Conservation (phyloP, 2,329 filamentous ascomycete genomes). For the Leptographium wingfieldii region DNA sequence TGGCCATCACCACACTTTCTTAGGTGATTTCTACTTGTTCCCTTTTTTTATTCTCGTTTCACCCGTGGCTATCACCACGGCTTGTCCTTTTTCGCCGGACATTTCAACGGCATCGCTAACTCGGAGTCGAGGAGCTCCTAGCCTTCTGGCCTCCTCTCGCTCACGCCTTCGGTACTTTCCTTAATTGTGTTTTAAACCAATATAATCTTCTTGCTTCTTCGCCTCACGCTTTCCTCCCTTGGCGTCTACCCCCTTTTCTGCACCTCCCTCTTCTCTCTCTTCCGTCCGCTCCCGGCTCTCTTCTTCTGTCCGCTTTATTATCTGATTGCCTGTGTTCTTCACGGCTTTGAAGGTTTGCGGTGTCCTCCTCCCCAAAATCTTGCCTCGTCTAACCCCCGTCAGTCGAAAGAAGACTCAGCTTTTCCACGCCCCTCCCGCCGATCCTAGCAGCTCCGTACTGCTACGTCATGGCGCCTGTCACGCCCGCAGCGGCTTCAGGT, state of each 20-base stretch:
- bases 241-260: background rate
- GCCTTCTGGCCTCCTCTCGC: background rate
- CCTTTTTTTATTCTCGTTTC: background rate
- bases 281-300: background rate
- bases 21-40: background rate
- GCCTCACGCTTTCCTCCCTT: background rate
- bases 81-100: background rate
- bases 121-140: background rate
- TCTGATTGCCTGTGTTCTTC: background rate
- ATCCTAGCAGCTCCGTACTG: background rate
- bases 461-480: conserved; percentile 37
- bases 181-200: background rate
- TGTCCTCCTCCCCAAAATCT: background rate
- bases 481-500: conserved; percentile 45
- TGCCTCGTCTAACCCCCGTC: background rate
- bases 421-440: background rate
- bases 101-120: background rate
- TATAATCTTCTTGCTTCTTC: background rate
- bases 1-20: background rate
- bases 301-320: conserved; percentile 1
- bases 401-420: background rate
- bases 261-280: background rate
- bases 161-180: background rate
- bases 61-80: background rate
- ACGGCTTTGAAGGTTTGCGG: too few species aligned